Conservation (phyloP, 176 grass and related monocot species). For the Raddia distichophylla region DNA sequence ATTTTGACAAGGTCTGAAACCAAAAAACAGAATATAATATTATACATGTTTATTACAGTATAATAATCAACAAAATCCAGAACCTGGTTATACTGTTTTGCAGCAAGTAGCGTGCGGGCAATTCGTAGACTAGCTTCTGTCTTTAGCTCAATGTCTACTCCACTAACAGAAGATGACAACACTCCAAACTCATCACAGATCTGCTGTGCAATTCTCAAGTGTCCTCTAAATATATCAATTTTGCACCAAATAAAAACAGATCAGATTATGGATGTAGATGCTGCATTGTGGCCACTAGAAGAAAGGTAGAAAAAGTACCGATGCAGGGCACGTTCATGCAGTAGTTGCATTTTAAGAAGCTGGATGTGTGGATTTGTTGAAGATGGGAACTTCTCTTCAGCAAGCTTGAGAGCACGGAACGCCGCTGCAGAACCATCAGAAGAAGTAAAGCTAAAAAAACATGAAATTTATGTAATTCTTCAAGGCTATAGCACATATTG, state of each 20-base stretch:
- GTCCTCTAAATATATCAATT: slow-evolving; percentile 62
- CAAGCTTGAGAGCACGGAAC: slow-evolving; percentile 79
- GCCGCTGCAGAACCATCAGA: slow-evolving; percentile 58
- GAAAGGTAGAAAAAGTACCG: slow-evolving; percentile 58
- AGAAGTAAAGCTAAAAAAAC: slow-evolving; percentile 13
- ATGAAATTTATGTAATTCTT: neutral
- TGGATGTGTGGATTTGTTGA: slow-evolving; percentile 70
- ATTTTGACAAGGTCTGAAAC: neutral
- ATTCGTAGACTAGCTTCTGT: slow-evolving; percentile 76
- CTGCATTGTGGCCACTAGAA: slow-evolving; percentile 17
- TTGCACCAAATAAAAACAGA: slow-evolving; percentile 23
- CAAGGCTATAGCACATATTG: neutral
- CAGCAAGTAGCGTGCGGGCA: slow-evolving; percentile 85
- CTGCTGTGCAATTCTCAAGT: slow-evolving; percentile 77
- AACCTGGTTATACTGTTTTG: slow-evolving; percentile 91
- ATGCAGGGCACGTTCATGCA: slow-evolving; percentile 90
- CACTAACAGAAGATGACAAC: slow-evolving; percentile 79
- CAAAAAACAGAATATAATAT: neutral
- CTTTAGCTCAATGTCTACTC: slow-evolving; percentile 94
- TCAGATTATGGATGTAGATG: slow-evolving; percentile 22
- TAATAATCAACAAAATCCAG: slow-evolving; percentile 30
- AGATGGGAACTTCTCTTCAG: slow-evolving; percentile 76
- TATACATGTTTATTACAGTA: slow-evolving; percentile 6
- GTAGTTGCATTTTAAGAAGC: slow-evolving; percentile 84
- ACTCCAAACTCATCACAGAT: slow-evolving; percentile 85